Percentiles rank a stretch among this genome's conserved stretches.
These are phyloP conservation scores for Cnidoscolus chayamansa DNA, from an alignment of 441 rosid genomes.

Conservation along the genomic window DNA sequence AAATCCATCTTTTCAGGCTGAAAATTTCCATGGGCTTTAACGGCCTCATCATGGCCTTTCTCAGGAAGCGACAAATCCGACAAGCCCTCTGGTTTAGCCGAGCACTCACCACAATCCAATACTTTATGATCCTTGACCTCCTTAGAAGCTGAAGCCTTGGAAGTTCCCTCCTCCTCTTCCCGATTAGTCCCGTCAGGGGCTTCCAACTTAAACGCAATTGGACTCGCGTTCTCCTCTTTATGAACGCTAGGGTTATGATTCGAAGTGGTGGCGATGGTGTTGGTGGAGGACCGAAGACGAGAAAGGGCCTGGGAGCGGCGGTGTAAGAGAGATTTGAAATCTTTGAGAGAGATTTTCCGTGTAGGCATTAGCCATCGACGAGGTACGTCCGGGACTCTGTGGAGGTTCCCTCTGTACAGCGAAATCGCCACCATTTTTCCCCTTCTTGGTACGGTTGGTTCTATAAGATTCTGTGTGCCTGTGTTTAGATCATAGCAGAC, in stretches of 20 bases:
- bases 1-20: constrained; percentile 25
- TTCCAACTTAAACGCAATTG: constrained; percentile 22
- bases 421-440: constrained; percentile 73
- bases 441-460: neutral
- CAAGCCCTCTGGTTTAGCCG: constrained; percentile 19
- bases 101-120: constrained; percentile 27
- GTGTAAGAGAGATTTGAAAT: constrained; percentile 57
- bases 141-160: neutral
- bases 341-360: constrained; percentile 50
- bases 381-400: constrained; percentile 68
- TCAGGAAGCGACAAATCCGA: constrained; percentile 10
- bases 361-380: constrained; percentile 79
- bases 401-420: constrained; percentile 84
- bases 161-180: constrained; percentile 5
- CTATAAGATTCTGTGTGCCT: neutral
- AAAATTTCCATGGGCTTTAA: constrained; percentile 24
- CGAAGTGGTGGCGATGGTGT: constrained; percentile 19
- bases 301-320: constrained; percentile 68
- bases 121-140: constrained; percentile 17
- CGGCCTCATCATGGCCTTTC: constrained; percentile 20
- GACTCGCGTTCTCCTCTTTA: constrained; percentile 13
- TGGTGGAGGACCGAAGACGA: constrained; percentile 34
- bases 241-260: constrained; percentile 21
- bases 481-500: neutral
- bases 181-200: constrained; percentile 14